Conservation (phyloP, 2,329 filamentous ascomycete genomes). For the Fusarium oxysporum region DNA sequence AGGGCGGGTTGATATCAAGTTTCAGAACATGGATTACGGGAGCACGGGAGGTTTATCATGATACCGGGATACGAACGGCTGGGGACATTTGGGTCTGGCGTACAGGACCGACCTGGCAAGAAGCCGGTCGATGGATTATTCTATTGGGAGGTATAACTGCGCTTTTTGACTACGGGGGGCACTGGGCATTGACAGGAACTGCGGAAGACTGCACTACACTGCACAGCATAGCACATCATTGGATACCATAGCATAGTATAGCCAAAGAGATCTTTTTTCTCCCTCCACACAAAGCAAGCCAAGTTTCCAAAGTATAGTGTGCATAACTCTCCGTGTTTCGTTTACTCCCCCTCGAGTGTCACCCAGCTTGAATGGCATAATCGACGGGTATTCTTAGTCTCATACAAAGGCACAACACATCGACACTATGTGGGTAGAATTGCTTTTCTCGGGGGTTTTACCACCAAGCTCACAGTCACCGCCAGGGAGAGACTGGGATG, state of each 20-base stretch:
- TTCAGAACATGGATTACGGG: constrained; percentile 52
- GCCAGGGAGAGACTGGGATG: constrained; percentile 20
- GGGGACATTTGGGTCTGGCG: constrained; percentile 42
- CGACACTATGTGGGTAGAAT: constrained; percentile 20
- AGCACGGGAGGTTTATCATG: constrained; percentile 48
- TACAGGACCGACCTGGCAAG: constrained; percentile 44
- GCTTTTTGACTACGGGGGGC: constrained; percentile 37
- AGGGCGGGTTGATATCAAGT: constrained; percentile 48
- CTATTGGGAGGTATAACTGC: constrained; percentile 39
- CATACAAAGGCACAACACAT: background rate
- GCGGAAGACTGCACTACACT: constrained; percentile 46
- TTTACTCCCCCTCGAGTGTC: constrained; percentile 4
- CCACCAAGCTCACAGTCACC: constrained; percentile 23
- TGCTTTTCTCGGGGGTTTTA: constrained; percentile 39
- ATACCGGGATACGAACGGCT: constrained; percentile 48
- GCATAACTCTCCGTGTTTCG: constrained; percentile 19
- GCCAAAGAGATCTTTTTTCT: constrained; percentile 41
- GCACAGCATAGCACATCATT: constrained; percentile 46
- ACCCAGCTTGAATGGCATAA: constrained; percentile 8
- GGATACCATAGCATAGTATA: constrained; percentile 47
- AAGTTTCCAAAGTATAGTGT: constrained; percentile 15
- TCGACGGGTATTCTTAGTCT: constrained; percentile 2
- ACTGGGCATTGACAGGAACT: constrained; percentile 43
- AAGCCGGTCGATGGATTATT: constrained; percentile 41
- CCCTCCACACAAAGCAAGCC: constrained; percentile 39